A percentile compares a stretch with the other conserved stretches of the same genome.
phyloP scores from a whole-genome alignment of 352 stramenopile genomes.

The Phytophthora tubulina region DNA sequence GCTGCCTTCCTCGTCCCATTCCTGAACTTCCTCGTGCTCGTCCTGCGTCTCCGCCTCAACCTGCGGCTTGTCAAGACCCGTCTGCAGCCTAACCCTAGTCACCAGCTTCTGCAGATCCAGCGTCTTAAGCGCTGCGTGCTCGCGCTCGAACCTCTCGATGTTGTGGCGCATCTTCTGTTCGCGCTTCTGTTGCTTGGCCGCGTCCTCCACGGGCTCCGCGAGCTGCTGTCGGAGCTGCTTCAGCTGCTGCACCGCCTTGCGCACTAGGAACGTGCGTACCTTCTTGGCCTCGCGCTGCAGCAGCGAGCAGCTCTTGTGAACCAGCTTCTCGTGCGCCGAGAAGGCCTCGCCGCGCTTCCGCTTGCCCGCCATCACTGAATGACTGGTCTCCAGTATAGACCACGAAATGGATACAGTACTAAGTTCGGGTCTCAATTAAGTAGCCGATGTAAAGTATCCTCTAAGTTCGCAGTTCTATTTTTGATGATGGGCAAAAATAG shows the following conservation, averaged over 20 bases:
- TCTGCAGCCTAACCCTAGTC: slow-evolving; percentile 49
- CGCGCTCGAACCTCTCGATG: slow-evolving; percentile 57
- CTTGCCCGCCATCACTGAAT: slow-evolving; percentile 44
- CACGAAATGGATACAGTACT: not conserved
- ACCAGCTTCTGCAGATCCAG: slow-evolving; percentile 65
- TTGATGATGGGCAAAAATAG: slow-evolving; percentile 22
- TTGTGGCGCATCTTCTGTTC: slow-evolving; percentile 53
- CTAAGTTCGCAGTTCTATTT: slow-evolving; percentile 17
- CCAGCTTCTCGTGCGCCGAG: slow-evolving; percentile 70
- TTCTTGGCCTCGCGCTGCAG: slow-evolving; percentile 85
- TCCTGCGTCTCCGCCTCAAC: slow-evolving; percentile 9
- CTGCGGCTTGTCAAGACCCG: slow-evolving; percentile 47
- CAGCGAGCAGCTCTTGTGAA: slow-evolving; percentile 75
- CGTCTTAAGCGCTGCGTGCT: slow-evolving; percentile 67
- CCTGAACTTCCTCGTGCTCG: slow-evolving; percentile 30
- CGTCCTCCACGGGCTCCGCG: slow-evolving; percentile 40
- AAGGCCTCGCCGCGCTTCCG: slow-evolving; percentile 59
- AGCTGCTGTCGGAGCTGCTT: slow-evolving; percentile 66
- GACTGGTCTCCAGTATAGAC: slow-evolving; percentile 27
- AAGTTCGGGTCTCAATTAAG: too few relatives aligned
- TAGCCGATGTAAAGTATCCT: too few relatives aligned
- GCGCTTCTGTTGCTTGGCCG: slow-evolving; percentile 53
- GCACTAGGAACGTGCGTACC: slow-evolving; percentile 69
- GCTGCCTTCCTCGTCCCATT: slow-evolving; percentile 34
- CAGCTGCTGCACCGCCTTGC: slow-evolving; percentile 76